Evolutionary conservation across 768 basidiomycete genomes (phyloP).

Genomic region (Lactifluus echinatus): DNA sequence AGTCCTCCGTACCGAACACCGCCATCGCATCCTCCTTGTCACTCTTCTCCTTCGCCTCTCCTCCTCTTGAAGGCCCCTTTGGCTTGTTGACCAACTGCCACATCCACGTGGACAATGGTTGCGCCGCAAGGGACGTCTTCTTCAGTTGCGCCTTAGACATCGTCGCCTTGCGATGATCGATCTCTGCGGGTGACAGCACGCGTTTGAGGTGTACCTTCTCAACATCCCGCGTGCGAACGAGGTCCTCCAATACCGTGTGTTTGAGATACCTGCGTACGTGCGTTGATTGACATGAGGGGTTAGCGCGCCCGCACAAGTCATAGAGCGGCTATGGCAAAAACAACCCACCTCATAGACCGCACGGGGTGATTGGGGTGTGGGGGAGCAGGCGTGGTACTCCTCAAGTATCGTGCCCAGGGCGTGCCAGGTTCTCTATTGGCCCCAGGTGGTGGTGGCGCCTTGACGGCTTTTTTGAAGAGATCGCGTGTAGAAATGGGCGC

Average conservation of each 20-base stretch:
- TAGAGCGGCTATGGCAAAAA: too few species aligned
- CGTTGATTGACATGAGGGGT: background rate
- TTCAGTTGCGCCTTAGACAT: slow-evolving; percentile 23
- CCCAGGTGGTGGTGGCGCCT: slow-evolving; percentile 13
- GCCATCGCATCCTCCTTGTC: background rate
- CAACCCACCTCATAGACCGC: slow-evolving; percentile 43
- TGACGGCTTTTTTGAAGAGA: slow-evolving; percentile 24
- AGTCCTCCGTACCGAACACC: slow-evolving; percentile 38
- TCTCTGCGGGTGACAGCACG: slow-evolving; percentile 25
- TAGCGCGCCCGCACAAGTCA: too few species aligned
- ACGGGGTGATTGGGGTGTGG: slow-evolving; percentile 40
- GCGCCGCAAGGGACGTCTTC: slow-evolving; percentile 23
- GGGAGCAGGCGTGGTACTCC: slow-evolving; percentile 32
- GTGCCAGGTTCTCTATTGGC: background rate
- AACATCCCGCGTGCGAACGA: slow-evolving; percentile 36
- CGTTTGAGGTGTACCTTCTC: slow-evolving; percentile 33
- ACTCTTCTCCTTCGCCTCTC: slow-evolving; percentile 4
- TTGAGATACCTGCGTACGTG: slow-evolving; percentile 48
- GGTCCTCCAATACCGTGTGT: slow-evolving; percentile 38
- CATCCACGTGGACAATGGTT: slow-evolving; percentile 29
- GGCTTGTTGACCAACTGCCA: slow-evolving; percentile 29
- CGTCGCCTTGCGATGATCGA: slow-evolving; percentile 20
- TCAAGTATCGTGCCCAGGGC: slow-evolving; percentile 10
- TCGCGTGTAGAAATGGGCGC: slow-evolving; percentile 25
- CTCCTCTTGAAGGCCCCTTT: background rate